A percentile compares a stretch with the other conserved stretches of the same genome.
These are phyloP conservation scores for Plasmodium chabaudi DNA, from an alignment of 169 alveolate species.

Conservation along the genomic window DNA sequence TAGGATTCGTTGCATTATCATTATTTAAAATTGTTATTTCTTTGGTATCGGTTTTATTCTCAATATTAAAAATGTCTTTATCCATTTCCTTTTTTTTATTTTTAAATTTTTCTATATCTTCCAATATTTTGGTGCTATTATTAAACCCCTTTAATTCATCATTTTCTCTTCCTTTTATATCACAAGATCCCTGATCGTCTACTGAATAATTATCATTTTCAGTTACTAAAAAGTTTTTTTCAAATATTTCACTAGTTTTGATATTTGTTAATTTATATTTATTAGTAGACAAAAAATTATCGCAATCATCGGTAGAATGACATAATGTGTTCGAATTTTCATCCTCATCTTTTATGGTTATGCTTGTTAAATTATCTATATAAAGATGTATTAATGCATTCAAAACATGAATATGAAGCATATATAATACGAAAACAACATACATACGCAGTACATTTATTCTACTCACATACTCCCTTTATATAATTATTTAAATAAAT, in stretches of 20 bases:
- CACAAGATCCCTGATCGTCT: neutral
- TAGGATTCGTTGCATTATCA: slow-evolving; percentile 9
- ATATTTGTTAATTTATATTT: slow-evolving; percentile 18
- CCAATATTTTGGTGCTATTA: slow-evolving; percentile 46
- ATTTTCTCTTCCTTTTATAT: neutral
- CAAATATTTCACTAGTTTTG: slow-evolving; percentile 44
- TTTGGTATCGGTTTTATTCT: slow-evolving; percentile 14
- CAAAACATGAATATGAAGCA: too few species aligned
- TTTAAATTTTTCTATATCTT: slow-evolving; percentile 64
- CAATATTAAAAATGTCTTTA: slow-evolving; percentile 15
- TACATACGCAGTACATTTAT: neutral
- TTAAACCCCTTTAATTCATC: slow-evolving; percentile 10
- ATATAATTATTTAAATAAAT: neutral
- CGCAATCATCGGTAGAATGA: neutral
- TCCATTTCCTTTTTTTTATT: slow-evolving; percentile 48
- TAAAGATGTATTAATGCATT: neutral
- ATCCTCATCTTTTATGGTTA: neutral
- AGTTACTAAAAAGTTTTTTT: slow-evolving; percentile 14
- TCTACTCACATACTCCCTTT: neutral
- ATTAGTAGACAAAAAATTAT: slow-evolving; percentile 11
- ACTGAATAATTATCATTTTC: neutral
- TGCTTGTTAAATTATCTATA: neutral
- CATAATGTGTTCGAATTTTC: neutral
- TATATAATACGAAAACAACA: too few species aligned
- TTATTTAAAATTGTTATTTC: neutral